Percentiles rank a stretch among this genome's conserved stretches.
These are phyloP conservation scores for Penicillium antarcticum DNA, from an alignment of 495 filamentous ascomycete species.

Conservation along the genomic window DNA sequence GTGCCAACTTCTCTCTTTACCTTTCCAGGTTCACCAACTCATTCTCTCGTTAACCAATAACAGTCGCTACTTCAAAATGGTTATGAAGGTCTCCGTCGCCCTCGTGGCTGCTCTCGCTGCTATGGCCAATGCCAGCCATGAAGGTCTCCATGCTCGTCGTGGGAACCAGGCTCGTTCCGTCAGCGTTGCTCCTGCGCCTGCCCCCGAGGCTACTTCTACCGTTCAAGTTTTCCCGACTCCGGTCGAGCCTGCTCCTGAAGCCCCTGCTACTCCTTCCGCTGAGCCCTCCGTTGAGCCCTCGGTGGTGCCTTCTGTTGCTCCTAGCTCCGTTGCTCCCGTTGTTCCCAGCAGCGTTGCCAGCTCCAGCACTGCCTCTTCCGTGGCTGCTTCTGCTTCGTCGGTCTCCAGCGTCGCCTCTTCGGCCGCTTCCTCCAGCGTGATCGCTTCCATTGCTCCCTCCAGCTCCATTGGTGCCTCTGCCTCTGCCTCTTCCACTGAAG, in stretches of 20 bases:
- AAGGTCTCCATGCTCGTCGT: constrained; percentile 33
- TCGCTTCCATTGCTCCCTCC: constrained; percentile 14
- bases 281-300: background rate
- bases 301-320: constrained; percentile 1
- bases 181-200: constrained; percentile 9
- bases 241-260: constrained; percentile 5
- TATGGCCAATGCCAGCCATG: constrained; percentile 37
- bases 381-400: background rate
- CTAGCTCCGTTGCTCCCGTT: constrained; percentile 2
- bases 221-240: constrained; percentile 12
- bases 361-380: background rate
- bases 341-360: background rate
- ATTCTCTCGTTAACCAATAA: constrained; percentile 15
- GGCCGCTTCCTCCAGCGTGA: background rate
- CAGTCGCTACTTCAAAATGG: constrained; percentile 32
- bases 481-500: background rate
- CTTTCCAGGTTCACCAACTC: constrained; percentile 1
- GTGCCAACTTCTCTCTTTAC: background rate
- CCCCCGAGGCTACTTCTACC: constrained; percentile 9
- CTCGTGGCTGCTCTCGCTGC: constrained; percentile 48
- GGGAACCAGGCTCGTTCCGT: constrained; percentile 21
- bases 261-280: constrained; percentile 6
- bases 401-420: background rate
- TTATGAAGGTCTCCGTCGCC: constrained; percentile 45
- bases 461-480: constrained; percentile 11